Conservation (phyloP, 2,329 filamentous ascomycete species). For the Setomelanomma holmii region DNA sequence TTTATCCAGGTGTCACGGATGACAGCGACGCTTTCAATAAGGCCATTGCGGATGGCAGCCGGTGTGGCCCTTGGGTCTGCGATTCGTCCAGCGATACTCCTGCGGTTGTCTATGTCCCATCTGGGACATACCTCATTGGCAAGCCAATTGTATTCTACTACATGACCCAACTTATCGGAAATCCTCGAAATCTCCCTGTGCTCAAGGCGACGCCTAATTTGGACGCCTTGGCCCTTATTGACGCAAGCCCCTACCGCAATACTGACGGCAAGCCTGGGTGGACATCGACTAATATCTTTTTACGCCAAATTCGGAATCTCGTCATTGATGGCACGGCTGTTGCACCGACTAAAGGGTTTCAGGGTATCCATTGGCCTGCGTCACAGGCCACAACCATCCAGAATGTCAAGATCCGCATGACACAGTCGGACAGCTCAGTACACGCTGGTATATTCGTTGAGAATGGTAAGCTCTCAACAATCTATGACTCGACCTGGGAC, state of each 20-base stretch:
- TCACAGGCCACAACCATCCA: constrained; percentile 57
- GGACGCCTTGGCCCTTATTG: constrained; percentile 63
- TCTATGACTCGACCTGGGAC: too few relatives aligned
- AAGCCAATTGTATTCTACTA: constrained; percentile 68
- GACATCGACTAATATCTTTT: constrained; percentile 68
- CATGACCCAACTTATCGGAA: constrained; percentile 68
- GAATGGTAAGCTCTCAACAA: constrained; percentile 33
- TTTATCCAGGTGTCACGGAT: constrained; percentile 42
- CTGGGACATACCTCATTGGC: constrained; percentile 61
- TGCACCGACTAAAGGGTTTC: constrained; percentile 53
- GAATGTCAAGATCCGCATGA: constrained; percentile 56
- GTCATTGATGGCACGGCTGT: constrained; percentile 64
- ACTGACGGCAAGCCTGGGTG: constrained; percentile 49
- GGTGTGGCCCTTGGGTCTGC: constrained; percentile 54
- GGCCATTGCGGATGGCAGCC: constrained; percentile 53
- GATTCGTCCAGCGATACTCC: constrained; percentile 59
- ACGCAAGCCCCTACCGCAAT: constrained; percentile 61
- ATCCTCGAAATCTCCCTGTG: constrained; percentile 63
- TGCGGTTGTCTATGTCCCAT: constrained; percentile 64
- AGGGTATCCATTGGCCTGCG: constrained; percentile 58
- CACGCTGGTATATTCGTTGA: constrained; percentile 59
- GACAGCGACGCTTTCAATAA: constrained; percentile 64
- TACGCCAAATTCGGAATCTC: constrained; percentile 70
- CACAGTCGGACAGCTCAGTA: constrained; percentile 51
- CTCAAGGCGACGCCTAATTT: constrained; percentile 64